Evolutionary conservation across 345 rosid species (phyloP), one percentile per base, ranked within the genome.

Genomic region (Citropsis articulata): DNA sequence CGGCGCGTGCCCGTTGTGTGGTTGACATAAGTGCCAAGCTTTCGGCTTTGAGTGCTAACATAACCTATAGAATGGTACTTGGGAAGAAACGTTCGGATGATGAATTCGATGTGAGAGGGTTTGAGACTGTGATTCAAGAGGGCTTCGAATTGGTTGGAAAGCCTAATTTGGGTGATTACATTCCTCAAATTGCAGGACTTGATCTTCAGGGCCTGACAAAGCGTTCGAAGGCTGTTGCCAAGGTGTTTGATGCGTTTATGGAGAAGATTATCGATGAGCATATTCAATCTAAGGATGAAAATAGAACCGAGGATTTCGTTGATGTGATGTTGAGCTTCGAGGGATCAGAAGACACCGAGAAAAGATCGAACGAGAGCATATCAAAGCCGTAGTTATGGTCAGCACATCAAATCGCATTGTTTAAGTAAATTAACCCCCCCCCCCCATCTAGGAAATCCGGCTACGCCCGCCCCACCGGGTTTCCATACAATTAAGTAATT

Each of bases 201-300:
- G 89, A 86, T 28, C 70, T 84, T 67, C 85, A 86, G 42, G 85
- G 87, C 5, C 33, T 62, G 21, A 62, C 66, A 27, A 62, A 62
- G 21, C 67, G 75, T 7, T 72, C 82, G 85, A 87, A 85, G 84
- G 78, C 76, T 6, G 40, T 80, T 66, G 53, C 78, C 45, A 81
- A 73, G 79, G 81, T 79, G 50, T 85, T 83, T 61, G 84, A 84
- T 73, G 35, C 2, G 1, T 81, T 84, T 42, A 31, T 84, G 5
- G 86, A 84, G 78, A 84, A 81, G 79, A 81, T 81, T 27, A 73
- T 84, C 28, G 81, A 81, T 10, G 82, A 81, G 22, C 87, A 81
- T 65, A 7, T 79, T 55, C 56, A 63, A 14, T 72, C n/a, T 2
- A 68, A 57, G 48, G 81, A 76, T 38, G 83, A 76, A 61, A 81